A percentile compares a stretch with the other conserved stretches of the same genome.
These are phyloP conservation scores for Klebsormidium nitens DNA, from an alignment of 139 green algal genomes.

Conservation along the genomic window DNA sequence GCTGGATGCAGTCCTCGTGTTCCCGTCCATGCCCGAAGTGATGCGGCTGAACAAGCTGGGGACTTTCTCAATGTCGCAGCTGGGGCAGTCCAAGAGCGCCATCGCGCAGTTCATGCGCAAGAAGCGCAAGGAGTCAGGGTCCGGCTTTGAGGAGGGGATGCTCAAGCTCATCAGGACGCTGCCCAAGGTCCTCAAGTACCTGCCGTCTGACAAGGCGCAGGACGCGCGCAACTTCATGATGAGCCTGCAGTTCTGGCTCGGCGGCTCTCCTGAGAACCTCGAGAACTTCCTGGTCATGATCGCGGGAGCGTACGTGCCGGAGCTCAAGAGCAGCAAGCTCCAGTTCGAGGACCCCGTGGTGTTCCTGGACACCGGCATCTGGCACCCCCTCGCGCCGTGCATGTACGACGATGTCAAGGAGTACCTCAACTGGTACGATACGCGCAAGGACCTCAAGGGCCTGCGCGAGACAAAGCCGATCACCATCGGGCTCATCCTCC, in stretches of 20 bases:
- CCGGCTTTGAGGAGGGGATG: slow-evolving; percentile 95
- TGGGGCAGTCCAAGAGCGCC: slow-evolving; percentile 88
- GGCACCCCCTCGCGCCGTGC: slow-evolving; percentile 76
- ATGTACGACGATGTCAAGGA: slow-evolving; percentile 98
- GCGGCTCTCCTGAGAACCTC: slow-evolving; percentile 93
- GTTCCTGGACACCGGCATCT: slow-evolving; percentile 95
- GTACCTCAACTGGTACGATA: slow-evolving; percentile 95
- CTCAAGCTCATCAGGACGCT: slow-evolving; percentile 91
- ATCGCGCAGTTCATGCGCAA: slow-evolving; percentile 95
- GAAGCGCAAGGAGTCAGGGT: slow-evolving; percentile 47
- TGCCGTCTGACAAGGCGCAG: slow-evolving; percentile 85
- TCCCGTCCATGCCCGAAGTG: slow-evolving; percentile 98
- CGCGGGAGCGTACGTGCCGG: slow-evolving; percentile 75
- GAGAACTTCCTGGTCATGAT: slow-evolving; percentile 95
- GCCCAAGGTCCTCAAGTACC: slow-evolving; percentile 87
- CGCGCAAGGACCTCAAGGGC: slow-evolving; percentile 70
- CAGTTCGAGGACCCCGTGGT: slow-evolving; percentile 72
- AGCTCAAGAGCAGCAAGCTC: slow-evolving; percentile 72
- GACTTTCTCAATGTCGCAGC: slow-evolving; percentile 93
- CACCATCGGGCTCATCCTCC: slow-evolving; percentile 96
- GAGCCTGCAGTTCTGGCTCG: slow-evolving; percentile 98
- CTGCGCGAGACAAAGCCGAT: too few species aligned
- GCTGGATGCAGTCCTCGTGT: slow-evolving; percentile 94
- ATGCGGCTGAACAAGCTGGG: slow-evolving; percentile 98
- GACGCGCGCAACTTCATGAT: slow-evolving; percentile 88